phyloP scores from a whole-genome alignment of 352 stramenopile genomes.

The Chrysophaeum taylorii region DNA sequence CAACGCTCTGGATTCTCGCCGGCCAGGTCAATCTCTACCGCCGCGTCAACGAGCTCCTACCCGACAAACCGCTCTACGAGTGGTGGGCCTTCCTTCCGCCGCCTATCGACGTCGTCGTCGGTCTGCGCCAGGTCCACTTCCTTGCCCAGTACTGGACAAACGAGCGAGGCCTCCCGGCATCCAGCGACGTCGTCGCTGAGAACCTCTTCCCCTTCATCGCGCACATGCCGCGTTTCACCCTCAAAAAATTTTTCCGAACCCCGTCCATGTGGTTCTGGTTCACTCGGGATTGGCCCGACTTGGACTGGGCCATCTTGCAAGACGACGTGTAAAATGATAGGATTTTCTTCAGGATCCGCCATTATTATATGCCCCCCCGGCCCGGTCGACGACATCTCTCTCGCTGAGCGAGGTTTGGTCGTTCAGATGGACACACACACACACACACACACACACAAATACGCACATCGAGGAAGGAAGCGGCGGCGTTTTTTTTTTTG shows the following conservation, averaged over 20 bases:
- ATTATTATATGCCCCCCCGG: too few species aligned
- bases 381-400: too few species aligned
- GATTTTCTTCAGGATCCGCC: too few species aligned
- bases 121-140: slow-evolving; percentile 25
- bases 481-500: neutral
- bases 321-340: too few species aligned
- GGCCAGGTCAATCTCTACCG: slow-evolving; percentile 23
- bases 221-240: slow-evolving; percentile 18
- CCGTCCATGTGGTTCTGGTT: slow-evolving; percentile 23
- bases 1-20: slow-evolving; percentile 2
- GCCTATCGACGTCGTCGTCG: slow-evolving; percentile 24
- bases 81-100: slow-evolving; percentile 26
- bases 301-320: neutral
- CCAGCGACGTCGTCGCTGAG: slow-evolving; percentile 15
- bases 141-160: slow-evolving; percentile 16
- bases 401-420: too few species aligned
- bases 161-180: neutral
- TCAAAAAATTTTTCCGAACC: slow-evolving; percentile 17
- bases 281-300: slow-evolving; percentile 17
- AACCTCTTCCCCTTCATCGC: slow-evolving; percentile 22
- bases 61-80: slow-evolving; percentile 8
- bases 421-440: too few species aligned
- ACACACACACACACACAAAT: slow-evolving; percentile 12
- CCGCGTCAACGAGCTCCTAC: slow-evolving; percentile 24
- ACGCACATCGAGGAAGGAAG: neutral